A percentile compares a stretch with the other conserved stretches of the same genome.
phyloP scores from a whole-genome alignment of 108 stramenopile genomes.

The Skeletonema costatum region DNA sequence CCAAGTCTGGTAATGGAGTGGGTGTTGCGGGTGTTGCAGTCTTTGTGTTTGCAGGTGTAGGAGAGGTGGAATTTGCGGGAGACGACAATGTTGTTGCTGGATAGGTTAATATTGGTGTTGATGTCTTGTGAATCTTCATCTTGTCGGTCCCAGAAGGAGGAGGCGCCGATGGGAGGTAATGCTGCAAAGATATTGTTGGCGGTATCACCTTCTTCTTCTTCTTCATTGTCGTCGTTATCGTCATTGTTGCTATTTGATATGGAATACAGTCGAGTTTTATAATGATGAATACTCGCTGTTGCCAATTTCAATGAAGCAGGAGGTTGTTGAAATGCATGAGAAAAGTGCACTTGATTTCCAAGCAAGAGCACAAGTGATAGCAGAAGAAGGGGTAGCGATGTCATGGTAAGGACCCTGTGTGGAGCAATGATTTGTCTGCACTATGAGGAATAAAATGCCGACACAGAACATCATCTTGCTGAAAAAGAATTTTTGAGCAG shows the following conservation, averaged over 20 bases:
- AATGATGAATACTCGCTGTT: too few species aligned
- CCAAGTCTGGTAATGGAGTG: slow-evolving; percentile 49
- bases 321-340: background rate
- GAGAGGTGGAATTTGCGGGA: slow-evolving; percentile 71
- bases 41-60: slow-evolving; percentile 81
- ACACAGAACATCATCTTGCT: too few species aligned
- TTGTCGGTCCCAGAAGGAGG: slow-evolving; percentile 18
- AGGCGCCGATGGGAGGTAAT: slow-evolving; percentile 12
- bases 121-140: background rate
- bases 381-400: too few species aligned
- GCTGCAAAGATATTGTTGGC: background rate
- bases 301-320: background rate
- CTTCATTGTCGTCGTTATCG: background rate
- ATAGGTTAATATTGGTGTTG: background rate
- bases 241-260: background rate
- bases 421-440: too few species aligned
- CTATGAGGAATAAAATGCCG: too few species aligned
- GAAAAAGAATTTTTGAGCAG: too few species aligned
- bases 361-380: too few species aligned
- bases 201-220: too few species aligned
- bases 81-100: slow-evolving; percentile 20
- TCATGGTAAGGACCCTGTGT: too few species aligned
- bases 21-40: slow-evolving; percentile 68
- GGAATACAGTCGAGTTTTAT: too few species aligned
- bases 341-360: background rate